Percentiles rank a stretch among this genome's conserved stretches.
Conservation (phyloP, 129 eudicot species). For the Arctium minus region DNA sequence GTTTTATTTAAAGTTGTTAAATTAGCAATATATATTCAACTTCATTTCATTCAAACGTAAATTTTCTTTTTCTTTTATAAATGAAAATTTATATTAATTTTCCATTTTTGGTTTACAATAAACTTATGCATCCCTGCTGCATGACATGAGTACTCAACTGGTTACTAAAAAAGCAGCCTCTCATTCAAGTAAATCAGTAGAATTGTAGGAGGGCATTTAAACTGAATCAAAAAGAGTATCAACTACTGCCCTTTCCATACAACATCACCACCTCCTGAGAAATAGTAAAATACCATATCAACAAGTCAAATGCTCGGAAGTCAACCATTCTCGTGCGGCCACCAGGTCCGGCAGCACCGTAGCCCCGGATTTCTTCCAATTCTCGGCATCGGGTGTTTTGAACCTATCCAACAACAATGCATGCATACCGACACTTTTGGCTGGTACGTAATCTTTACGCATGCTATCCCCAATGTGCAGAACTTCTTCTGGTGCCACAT, state of each 20-base stretch:
- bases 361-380: constrained; percentile 78
- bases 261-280: constrained; percentile 2
- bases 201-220: neutral
- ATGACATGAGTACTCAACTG: too few relatives aligned
- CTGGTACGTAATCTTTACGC: constrained; percentile 89
- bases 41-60: neutral
- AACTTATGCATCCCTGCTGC: too few relatives aligned
- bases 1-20: too few relatives aligned
- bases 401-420: constrained; percentile 84
- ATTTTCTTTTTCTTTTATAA: too few relatives aligned
- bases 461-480: constrained; percentile 95
- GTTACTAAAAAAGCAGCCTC: neutral
- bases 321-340: constrained; percentile 69
- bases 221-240: constrained; percentile 5
- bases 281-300: neutral
- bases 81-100: neutral
- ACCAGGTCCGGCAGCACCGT: constrained; percentile 73
- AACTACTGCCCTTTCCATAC: constrained; percentile 7
- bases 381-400: constrained; percentile 68
- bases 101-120: neutral
- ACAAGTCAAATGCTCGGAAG: constrained; percentile 33
- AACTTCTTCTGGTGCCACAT: constrained; percentile 69
- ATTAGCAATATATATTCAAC: too few relatives aligned
- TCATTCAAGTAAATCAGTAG: constrained; percentile 14
- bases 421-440: constrained; percentile 91